A percentile compares a stretch with the other conserved stretches of the same genome.
Evolutionary conservation across 106 monocot genomes (phyloP).

Genomic region (Chionographis japonica): DNA sequence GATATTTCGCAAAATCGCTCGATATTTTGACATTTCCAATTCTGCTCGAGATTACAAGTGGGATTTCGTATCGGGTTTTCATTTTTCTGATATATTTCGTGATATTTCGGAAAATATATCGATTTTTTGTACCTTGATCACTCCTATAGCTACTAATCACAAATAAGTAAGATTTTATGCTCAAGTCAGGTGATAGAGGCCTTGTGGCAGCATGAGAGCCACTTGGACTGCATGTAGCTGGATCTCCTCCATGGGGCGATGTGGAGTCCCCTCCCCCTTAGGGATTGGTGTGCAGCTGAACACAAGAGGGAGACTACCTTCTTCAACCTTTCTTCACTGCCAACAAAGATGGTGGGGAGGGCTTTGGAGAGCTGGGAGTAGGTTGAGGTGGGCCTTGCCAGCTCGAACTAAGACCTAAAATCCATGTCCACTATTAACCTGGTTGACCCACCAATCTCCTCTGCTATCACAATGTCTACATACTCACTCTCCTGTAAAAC

Average conservation of each 20-base stretch:
- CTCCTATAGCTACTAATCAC: too few species aligned
- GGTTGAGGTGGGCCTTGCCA: slow-evolving; percentile 32
- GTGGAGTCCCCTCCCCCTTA: slow-evolving; percentile 22
- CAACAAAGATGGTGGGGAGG: slow-evolving; percentile 36
- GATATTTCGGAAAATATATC: too few species aligned
- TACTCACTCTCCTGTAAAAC: slow-evolving; percentile 32
- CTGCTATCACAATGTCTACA: slow-evolving; percentile 23
- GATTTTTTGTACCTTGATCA: too few species aligned
- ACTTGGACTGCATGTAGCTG: slow-evolving; percentile 45
- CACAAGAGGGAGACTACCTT: slow-evolving; percentile 29
- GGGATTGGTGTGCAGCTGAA: slow-evolving; percentile 27
- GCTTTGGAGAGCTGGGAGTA: slow-evolving; percentile 22
- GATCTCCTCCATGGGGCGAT: slow-evolving; percentile 45
- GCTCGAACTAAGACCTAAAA: slow-evolving; percentile 46
- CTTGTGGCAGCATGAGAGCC: slow-evolving; percentile 27
- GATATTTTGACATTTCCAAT: too few species aligned
- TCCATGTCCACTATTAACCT: slow-evolving; percentile 44
- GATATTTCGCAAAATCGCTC: too few species aligned
- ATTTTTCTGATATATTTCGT: too few species aligned
- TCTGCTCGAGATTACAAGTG: too few species aligned
- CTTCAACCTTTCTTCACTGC: slow-evolving; percentile 33
- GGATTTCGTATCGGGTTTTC: too few species aligned
- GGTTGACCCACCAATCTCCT: background rate
- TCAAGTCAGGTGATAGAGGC: background rate
- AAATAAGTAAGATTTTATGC: background rate